Evolutionary conservation across 257 asterid species (phyloP), one percentile per base, ranked within the genome.

Genomic region (Leonotis leonurus): DNA sequence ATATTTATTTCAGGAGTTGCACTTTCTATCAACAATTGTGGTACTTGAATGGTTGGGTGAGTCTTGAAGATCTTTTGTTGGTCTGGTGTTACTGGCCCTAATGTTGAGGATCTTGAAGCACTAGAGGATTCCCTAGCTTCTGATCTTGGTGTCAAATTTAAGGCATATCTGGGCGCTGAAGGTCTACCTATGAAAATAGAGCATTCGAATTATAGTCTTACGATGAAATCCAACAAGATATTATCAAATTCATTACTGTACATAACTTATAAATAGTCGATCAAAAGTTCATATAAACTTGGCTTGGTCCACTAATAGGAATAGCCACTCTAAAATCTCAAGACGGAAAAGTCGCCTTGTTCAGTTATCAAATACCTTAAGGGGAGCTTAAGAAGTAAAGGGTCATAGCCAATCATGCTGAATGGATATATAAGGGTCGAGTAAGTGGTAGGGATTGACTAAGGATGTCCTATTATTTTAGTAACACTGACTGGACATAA

Each of bases 61-160:
- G 0, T 29, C 1, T 3, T 1, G 1, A 3, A 3, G 33, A 29
- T 3, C 3, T 3, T 0, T 29, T 29, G 33, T 1, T 3, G 3
- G 1, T 5, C 3, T 5, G 3, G 94, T 18, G 95, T 84, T 10
- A 54, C 78, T 6, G 89, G 92, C 59, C 80, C 80, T 26, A 78
- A 59, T 64, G 56, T 69, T 46, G 72, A 65, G 71, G 78, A 74
- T 74, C 73, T 22, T 18, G 67, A 36, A 55, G 70, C 45, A 68
- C 75, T 72, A 37, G 87, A 69, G 40, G 69, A 69, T 49, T 71
- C 79, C 54, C 73, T 75, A 49, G 73, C 68, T 65, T 80, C 86
- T 20, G 68, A 39, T 56, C 71, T 52, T 63, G 73, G 73, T 3
- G 85, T 77, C 67, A 79, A 54, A 58, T 71, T 67, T 52, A 75